Base-by-base conservation (phyloP, 345 rosid species). In the Eucalyptus albens region DNA sequence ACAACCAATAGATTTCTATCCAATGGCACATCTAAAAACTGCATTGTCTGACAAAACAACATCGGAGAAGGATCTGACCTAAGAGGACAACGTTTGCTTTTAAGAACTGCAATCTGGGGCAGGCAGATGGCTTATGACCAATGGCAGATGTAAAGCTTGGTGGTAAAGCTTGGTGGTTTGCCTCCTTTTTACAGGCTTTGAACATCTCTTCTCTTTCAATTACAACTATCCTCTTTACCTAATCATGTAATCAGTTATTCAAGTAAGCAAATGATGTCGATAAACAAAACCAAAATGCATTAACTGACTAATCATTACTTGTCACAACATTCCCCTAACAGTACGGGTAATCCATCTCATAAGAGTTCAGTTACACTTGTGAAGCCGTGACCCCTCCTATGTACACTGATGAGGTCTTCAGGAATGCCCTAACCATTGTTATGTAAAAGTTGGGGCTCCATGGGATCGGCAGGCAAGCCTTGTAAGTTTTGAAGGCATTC, bases 401-500 rank as follows among this genome's bases (percentile, higher is more conserved):
- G 94, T 92, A 49, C 92, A 92, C 90, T 91, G 91, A 50, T 6
- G 53, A 50, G 53, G 53, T 50, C 53, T 50, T 50, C 95, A 7
- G 95, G 95, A 44, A 91, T 92, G 69, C 94, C 89, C 95, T 91
- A 56, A 91, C 95, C 87, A 91, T 60, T 65, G 92, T 93, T 90
- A 93, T 91, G 62, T 91, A 93, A 17, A 92, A 87, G 65, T 91
- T 90, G 67, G 92, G 93, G 88, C 95, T 93, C 95, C 95, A 92
- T 21, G 92, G 90, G 67, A 92, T 91, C 4, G 93, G 93, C 10
- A 90, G 92, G 65, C 91, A 92, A 44, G 94, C 93, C 92, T 92
- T 91, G 89, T 92, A 86, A 83, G 94, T 93, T 87, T 93, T 91
- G 90, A 93, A 93, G 27, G 93, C 95, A 40, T 90, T 93, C 94